Evolutionary conservation across 345 rosid species (phyloP), one percentile per base, ranked within the genome.

Genomic region (Odontarrhena argentea): DNA sequence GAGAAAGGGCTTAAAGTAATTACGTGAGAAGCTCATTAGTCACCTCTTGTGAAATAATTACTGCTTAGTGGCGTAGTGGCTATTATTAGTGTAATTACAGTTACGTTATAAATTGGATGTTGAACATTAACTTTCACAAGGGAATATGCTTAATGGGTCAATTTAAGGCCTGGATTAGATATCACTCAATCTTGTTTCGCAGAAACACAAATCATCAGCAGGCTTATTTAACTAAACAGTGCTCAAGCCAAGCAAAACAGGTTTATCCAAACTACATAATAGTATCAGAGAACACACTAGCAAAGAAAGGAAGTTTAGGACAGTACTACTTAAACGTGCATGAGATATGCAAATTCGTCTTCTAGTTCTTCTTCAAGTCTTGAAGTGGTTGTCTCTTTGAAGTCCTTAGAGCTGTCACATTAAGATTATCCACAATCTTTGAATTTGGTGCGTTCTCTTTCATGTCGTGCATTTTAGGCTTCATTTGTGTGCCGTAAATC

Each of bases 361-460:
- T 60, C 68, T 70, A 71, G 25, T 41, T 49, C 10, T 64, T 71
- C 32, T 14, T 24, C 53, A 73, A 58, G 37, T 65, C 67, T 49
- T 73, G 59, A 10, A 74, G 77, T 1, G 77, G 77, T 25, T 13
- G 56, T 47, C 77, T 67, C 68, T 61, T 74, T 32, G 74, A 46
- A 14, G 46, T 74, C 50, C 51, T 60, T 45, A 58, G 74, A 44
- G 77, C 74, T 52, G 77, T 74, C 5, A 74, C 43, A 63, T 67
- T 67, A 30, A 66, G 57, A 61, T 37, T 45, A 11, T 67, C 26
- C 63, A 60, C 68, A 37, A 40, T 60, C 69, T 67, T 74, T 15
- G 55, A 59, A 69, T 30, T 54, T 38, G 43, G 68, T 40, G 69
- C 74, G 32, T 74, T 74, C 52, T 74, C 77, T 68, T 74, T 74